Evolutionary conservation across 345 rosid genomes (phyloP).

Genomic region (Combretum micranthum): DNA sequence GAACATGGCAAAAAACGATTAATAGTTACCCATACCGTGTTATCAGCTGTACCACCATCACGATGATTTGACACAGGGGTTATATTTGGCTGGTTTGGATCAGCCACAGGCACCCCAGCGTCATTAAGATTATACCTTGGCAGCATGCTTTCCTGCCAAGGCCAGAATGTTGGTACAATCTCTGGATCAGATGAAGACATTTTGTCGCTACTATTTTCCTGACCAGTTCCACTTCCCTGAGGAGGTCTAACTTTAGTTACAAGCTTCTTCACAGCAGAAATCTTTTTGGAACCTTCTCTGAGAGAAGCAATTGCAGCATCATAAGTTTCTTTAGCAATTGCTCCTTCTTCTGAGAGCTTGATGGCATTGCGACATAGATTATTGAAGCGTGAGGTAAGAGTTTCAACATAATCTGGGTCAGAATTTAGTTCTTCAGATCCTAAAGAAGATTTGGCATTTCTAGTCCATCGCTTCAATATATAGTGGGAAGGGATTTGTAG

Average conservation of each 20-base stretch:
- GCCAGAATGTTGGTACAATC: slow-evolving; percentile 44
- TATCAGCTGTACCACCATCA: slow-evolving; percentile 31
- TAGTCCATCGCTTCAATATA: slow-evolving; percentile 55
- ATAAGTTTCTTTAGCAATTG: slow-evolving; percentile 46
- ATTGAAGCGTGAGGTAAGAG: slow-evolving; percentile 48
- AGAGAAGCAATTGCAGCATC: slow-evolving; percentile 33
- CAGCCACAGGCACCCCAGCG: slow-evolving; percentile 38
- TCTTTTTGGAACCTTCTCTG: slow-evolving; percentile 37
- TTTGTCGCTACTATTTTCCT: slow-evolving; percentile 35
- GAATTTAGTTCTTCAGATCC: slow-evolving; percentile 31
- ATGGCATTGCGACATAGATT: slow-evolving; percentile 47
- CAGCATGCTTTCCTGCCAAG: slow-evolving; percentile 43
- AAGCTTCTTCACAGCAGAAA: slow-evolving; percentile 37
- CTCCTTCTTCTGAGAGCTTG: slow-evolving; percentile 54
- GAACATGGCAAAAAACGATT: not conserved
- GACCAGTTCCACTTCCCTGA: slow-evolving; percentile 30
- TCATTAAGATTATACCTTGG: slow-evolving; percentile 44
- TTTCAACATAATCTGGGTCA: slow-evolving; percentile 27
- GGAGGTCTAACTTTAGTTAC: slow-evolving; percentile 30
- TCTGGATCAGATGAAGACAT: slow-evolving; percentile 24
- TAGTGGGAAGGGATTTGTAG: slow-evolving; percentile 54
- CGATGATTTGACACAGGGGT: slow-evolving; percentile 39
- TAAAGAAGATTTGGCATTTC: slow-evolving; percentile 45
- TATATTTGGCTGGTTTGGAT: slow-evolving; percentile 50
- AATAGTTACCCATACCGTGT: slow-evolving; percentile 26